A percentile compares a stretch with the other conserved stretches of the same genome.
phyloP scores from a whole-genome alignment of 306 rosid species.

The Carpinus fangiana region DNA sequence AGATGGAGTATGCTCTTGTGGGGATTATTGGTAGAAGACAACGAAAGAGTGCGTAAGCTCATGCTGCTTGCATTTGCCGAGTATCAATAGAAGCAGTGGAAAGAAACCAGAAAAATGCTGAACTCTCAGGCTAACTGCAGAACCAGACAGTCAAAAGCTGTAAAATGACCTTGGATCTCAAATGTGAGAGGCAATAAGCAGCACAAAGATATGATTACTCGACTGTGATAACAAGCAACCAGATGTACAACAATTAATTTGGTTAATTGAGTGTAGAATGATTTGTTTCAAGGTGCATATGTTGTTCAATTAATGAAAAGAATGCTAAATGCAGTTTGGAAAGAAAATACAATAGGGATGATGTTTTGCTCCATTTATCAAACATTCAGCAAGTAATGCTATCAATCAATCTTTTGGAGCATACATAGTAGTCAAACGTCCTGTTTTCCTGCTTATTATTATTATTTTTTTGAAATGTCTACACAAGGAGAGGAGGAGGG shows the following conservation, averaged over 20 bases:
- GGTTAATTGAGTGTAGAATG: background rate
- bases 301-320: background rate
- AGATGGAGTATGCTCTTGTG: conserved; percentile 77
- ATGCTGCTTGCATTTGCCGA: too few relatives aligned
- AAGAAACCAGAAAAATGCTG: background rate
- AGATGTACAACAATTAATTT: background rate
- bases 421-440: background rate
- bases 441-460: conserved; percentile 2
- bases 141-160: background rate
- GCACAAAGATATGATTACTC: background rate
- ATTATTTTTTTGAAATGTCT: too few relatives aligned
- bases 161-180: background rate
- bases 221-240: background rate
- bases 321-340: background rate
- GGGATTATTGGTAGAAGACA: conserved; percentile 73
- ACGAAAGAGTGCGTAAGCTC: conserved; percentile 12
- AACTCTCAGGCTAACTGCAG: background rate
- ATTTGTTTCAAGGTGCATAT: background rate
- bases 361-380: background rate
- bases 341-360: background rate
- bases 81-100: background rate
- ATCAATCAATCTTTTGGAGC: conserved; percentile 5
- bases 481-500: too few relatives aligned
- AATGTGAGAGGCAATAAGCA: background rate
- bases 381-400: background rate